phyloP scores from a whole-genome alignment of 2,329 filamentous ascomycete species.

The Aureobasidium sp. region DNA sequence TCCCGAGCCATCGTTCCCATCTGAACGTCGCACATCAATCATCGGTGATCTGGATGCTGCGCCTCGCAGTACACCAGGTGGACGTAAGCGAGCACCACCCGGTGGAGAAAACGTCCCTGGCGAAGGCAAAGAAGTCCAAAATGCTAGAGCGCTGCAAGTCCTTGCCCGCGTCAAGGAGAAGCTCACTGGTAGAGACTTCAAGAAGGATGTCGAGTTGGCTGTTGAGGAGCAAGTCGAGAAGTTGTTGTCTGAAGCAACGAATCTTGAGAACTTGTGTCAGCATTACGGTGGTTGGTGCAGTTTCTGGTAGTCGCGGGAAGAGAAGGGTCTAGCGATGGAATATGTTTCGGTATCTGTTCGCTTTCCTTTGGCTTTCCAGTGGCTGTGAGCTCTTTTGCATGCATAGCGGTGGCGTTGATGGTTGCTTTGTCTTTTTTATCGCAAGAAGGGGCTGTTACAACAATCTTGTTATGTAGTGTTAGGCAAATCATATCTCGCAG shows the following conservation, averaged over 20 bases:
- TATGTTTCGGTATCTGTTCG: background rate
- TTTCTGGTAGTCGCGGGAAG: slow-evolving; percentile 63
- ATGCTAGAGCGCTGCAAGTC: slow-evolving; percentile 85
- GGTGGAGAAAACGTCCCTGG: slow-evolving; percentile 16
- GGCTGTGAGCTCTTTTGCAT: slow-evolving; percentile 3
- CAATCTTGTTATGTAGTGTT: background rate
- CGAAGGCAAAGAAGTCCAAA: slow-evolving; percentile 66
- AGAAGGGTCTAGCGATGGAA: background rate
- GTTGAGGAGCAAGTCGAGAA: slow-evolving; percentile 88
- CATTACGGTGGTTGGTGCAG: slow-evolving; percentile 99
- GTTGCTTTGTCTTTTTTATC: background rate
- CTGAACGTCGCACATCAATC: slow-evolving; percentile 52
- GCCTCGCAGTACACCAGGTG: background rate
- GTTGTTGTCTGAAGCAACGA: slow-evolving; percentile 89
- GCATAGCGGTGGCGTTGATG: slow-evolving; percentile 2
- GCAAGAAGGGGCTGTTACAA: background rate
- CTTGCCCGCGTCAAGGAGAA: slow-evolving; percentile 90
- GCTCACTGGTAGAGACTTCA: slow-evolving; percentile 88
- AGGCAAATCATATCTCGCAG: background rate
- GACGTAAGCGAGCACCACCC: slow-evolving; percentile 1
- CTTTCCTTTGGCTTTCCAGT: background rate
- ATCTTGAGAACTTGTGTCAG: slow-evolving; percentile 94
- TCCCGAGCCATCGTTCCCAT: slow-evolving; percentile 49
- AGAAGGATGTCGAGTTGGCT: slow-evolving; percentile 71
- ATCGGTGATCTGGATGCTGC: slow-evolving; percentile 33